Conservation (phyloP, 257 asterid species). For the Penstemon eatonii region DNA sequence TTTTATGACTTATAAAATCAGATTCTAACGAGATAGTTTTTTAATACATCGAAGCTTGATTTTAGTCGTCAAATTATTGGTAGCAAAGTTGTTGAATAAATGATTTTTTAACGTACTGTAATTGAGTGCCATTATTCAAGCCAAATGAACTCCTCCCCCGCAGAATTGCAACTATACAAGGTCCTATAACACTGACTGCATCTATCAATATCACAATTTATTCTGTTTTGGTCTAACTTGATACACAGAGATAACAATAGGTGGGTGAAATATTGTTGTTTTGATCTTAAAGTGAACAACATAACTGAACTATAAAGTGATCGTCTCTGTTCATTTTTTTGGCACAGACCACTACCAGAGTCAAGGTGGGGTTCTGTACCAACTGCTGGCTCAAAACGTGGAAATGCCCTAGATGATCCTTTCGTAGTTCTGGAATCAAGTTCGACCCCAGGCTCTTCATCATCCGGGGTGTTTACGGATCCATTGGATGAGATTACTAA, state of each 20-base stretch:
- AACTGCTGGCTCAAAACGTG: slow-evolving; percentile 47
- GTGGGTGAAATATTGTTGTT: slow-evolving; percentile 3
- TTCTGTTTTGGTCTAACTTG: slow-evolving; percentile 12
- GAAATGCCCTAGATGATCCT: slow-evolving; percentile 60
- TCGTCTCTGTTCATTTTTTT: slow-evolving; percentile 31
- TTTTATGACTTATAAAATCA: not conserved
- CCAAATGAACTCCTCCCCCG: not conserved
- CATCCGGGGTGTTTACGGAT: slow-evolving; percentile 54
- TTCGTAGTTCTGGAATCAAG: slow-evolving; percentile 70
- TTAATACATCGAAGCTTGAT: not conserved
- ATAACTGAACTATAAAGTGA: slow-evolving; percentile 5
- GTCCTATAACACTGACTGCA: not conserved
- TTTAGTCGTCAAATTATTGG: slow-evolving; percentile 13
- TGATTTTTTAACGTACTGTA: slow-evolving; percentile 1
- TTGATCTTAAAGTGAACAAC: slow-evolving; percentile 1
- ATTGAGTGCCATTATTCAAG: slow-evolving; percentile 5
- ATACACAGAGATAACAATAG: not conserved
- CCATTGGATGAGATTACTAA: slow-evolving; percentile 70
- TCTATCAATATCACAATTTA: not conserved
- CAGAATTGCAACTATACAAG: not conserved
- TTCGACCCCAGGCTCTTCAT: slow-evolving; percentile 50
- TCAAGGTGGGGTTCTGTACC: slow-evolving; percentile 62
- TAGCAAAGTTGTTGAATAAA: not conserved
- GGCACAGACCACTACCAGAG: slow-evolving; percentile 67
- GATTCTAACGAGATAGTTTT: not conserved